phyloP scores from a whole-genome alignment of 2,329 filamentous ascomycete species.

The Ascochyta fabae region DNA sequence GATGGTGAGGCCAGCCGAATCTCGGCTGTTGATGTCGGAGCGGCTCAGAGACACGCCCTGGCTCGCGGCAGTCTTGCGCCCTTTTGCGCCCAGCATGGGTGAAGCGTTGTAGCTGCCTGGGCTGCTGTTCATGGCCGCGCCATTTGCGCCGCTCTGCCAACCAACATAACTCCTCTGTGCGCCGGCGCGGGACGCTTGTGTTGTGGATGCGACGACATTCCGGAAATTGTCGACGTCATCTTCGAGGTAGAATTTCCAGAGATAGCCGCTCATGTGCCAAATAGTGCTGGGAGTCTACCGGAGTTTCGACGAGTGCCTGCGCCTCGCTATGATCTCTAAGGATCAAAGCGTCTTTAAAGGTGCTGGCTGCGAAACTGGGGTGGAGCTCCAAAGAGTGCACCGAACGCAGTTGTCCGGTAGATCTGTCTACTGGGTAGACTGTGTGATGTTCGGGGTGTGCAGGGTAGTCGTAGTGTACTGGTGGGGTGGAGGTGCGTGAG shows the following conservation, averaged over 20 bases:
- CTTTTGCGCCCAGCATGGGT: conserved; percentile 49
- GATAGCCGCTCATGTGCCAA: conserved; percentile 87
- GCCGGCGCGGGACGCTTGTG: conserved; percentile 62
- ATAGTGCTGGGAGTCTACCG: conserved; percentile 48
- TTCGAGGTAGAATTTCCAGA: conserved; percentile 97
- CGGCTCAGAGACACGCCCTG: conserved; percentile 56
- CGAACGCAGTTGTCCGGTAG: conserved; percentile 27
- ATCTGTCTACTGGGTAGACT: conserved; percentile 10
- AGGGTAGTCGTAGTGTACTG: neutral
- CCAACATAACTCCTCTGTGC: conserved; percentile 58
- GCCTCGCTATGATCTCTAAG: conserved; percentile 88
- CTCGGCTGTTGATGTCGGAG: conserved; percentile 82
- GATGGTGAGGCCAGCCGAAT: conserved; percentile 80
- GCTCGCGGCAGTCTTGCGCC: conserved; percentile 35
- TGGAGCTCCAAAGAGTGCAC: conserved; percentile 45
- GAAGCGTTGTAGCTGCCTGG: conserved; percentile 57
- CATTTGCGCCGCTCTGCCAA: conserved; percentile 41
- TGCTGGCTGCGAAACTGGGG: conserved; percentile 58
- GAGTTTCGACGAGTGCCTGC: conserved; percentile 63
- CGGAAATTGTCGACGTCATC: conserved; percentile 97
- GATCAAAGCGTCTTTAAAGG: conserved; percentile 95
- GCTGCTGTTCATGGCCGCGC: conserved; percentile 52
- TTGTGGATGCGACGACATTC: conserved; percentile 79
- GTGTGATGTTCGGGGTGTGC: neutral
- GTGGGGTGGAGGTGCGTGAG: neutral